Evolutionary conservation across 495 filamentous ascomycete species (phyloP), one percentile per base, ranked within the genome.

Genomic region (Daldinia decipiens): DNA sequence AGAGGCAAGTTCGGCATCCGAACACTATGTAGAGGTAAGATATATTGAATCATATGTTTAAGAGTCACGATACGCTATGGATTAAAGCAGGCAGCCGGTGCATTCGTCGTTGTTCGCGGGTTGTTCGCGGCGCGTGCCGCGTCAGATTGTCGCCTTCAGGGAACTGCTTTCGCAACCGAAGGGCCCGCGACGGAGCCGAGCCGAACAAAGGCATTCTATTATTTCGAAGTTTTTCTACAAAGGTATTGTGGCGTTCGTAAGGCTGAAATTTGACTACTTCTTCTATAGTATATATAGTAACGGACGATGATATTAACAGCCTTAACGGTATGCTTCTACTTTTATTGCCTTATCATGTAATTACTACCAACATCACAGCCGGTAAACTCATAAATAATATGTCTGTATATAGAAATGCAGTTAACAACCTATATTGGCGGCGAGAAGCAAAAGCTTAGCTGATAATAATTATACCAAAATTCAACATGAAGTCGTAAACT

Each of bases 81-180:
- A 31, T 36, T 59, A 38, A 27, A 17, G 32, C 47, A 60, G 63
- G 68, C 62, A 66, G 39, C 26, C 26, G 57, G 26, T 53, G 34
- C 0, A 17, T 57, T 61, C 26, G 52, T 56, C 11, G 32, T 57
- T 26, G 52, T 26, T 21, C 4, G 19, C 27, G 27, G 26, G 32
- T 57, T 26, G 52, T 26, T 21, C 4, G 19, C 27, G 27, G 26
- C 15, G 21, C n/a, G 43, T 47, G 59, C 58, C 53, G 47, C 69
- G 69, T 67, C 59, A 63, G 55, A 43, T 59, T 67, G 54, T 71
- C 24, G 68, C 62, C 68, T 57, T 61, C 39, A 26, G 13, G 29
- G 47, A 34, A 29, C 13, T 43, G 12, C 4, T 26, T 50, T 71
- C 57, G 68, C 27, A 47, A 4, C 63, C 62, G 68, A 32, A 56